Evolutionary conservation across 2,329 filamentous ascomycete species (phyloP).

Genomic region (Penicillium sp.): DNA sequence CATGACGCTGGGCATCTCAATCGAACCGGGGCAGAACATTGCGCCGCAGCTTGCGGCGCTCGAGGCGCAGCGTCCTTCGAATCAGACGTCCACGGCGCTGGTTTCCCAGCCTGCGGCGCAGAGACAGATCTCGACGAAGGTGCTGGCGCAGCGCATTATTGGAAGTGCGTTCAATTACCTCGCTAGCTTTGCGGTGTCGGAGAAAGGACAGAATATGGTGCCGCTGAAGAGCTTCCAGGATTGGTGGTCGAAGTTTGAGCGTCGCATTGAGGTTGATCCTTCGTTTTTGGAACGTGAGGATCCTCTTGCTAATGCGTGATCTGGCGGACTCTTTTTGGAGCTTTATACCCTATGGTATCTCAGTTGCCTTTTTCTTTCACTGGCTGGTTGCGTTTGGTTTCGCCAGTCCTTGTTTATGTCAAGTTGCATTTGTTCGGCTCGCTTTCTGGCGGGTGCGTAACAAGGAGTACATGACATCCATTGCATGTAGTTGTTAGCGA

Average conservation of each 20-base stretch:
- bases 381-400: too few species aligned
- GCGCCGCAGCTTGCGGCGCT: slow-evolving; percentile 65
- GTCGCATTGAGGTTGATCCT: slow-evolving; percentile 78
- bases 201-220: slow-evolving; percentile 74
- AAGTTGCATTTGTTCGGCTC: background rate
- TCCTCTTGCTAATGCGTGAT: slow-evolving; percentile 31
- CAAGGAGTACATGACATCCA: slow-evolving; percentile 8
- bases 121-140: slow-evolving; percentile 62
- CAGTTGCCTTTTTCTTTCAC: too few species aligned
- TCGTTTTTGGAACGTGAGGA: slow-evolving; percentile 78
- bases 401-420: too few species aligned
- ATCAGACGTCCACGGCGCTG: slow-evolving; percentile 29
- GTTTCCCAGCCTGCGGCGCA: slow-evolving; percentile 27
- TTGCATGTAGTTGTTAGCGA: slow-evolving; percentile 14
- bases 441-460: background rate
- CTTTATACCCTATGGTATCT: background rate
- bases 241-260: slow-evolving; percentile 98
- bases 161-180: slow-evolving; percentile 97
- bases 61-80: slow-evolving; percentile 29
- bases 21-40: slow-evolving; percentile 75
- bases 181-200: slow-evolving; percentile 73
- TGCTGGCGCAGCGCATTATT: slow-evolving; percentile 90
- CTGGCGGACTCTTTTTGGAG: background rate
- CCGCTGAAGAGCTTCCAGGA: slow-evolving; percentile 94
- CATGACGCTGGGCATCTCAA: slow-evolving; percentile 76